These are phyloP conservation scores for Pichia sp. DNA, from an alignment of 1,139 yeast genomes.

Conservation along the genomic window DNA sequence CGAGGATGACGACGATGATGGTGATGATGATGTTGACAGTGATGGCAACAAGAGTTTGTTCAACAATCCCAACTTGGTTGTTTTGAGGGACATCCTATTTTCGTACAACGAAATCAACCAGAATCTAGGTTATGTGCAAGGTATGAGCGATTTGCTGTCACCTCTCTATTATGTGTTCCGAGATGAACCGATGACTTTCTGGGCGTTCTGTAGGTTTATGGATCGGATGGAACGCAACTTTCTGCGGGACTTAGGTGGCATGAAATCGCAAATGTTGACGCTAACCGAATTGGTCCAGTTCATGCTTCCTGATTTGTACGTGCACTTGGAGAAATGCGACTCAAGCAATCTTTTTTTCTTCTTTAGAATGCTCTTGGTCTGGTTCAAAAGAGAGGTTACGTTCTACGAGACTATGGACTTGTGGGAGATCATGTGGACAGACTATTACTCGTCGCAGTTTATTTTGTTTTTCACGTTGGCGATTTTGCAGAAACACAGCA, in stretches of 20 bases:
- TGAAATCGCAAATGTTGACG: conserved; percentile 81
- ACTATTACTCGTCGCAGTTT: conserved; percentile 77
- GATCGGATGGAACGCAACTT: conserved; percentile 94
- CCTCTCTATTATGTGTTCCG: conserved; percentile 75
- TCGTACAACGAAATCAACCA: conserved; percentile 82
- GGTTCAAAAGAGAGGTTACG: conserved; percentile 90
- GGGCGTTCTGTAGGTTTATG: conserved; percentile 89
- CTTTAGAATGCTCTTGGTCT: conserved; percentile 88
- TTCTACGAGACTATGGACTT: conserved; percentile 73
- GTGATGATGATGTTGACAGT: neutral
- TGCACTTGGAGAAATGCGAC: conserved; percentile 82
- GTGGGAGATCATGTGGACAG: conserved; percentile 94
- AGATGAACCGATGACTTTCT: conserved; percentile 78
- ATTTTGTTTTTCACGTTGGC: conserved; percentile 85
- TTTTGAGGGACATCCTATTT: conserved; percentile 70
- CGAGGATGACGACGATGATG: conserved; percentile 41
- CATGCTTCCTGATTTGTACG: conserved; percentile 79
- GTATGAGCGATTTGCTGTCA: conserved; percentile 90
- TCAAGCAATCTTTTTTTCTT: conserved; percentile 88
- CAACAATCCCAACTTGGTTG: conserved; percentile 62
- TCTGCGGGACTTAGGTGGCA: conserved; percentile 85
- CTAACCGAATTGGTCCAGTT: conserved; percentile 83
- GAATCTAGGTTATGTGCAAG: conserved; percentile 92
- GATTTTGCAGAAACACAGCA: conserved; percentile 79
- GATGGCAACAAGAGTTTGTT: conserved; percentile 41